phyloP scores from a whole-genome alignment of 1,139 yeast genomes.

The Sugiyamaella xylanicola region DNA sequence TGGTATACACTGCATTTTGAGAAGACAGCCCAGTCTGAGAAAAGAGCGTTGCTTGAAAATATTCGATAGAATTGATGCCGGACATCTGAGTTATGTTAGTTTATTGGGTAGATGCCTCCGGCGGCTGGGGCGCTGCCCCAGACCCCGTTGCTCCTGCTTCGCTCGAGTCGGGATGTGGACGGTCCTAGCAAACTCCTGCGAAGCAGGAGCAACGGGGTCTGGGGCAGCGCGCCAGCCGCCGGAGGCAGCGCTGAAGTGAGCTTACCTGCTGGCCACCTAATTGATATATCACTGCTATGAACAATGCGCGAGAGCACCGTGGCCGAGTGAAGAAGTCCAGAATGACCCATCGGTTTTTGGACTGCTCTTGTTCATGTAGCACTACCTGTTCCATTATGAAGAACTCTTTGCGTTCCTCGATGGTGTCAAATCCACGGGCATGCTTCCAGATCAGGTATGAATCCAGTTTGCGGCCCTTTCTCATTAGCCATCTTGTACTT shows the following conservation, averaged over 20 bases:
- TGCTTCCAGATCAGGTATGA: conserved; percentile 23
- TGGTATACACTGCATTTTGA: conserved; percentile 32
- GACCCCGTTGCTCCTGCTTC: too few species aligned
- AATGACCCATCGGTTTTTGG: conserved; percentile 17
- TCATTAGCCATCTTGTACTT: conserved; percentile 24
- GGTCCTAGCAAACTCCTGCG: too few species aligned
- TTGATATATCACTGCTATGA: conserved; percentile 22
- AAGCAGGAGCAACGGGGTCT: too few species aligned
- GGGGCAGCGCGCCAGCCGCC: too few species aligned
- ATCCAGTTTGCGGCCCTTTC: conserved; percentile 21
- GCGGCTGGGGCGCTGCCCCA: too few species aligned
- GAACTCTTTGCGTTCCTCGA: conserved; percentile 21
- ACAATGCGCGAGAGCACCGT: conserved; percentile 20
- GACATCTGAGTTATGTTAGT: conserved; percentile 17
- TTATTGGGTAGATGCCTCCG: background rate
- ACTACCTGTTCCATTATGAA: conserved; percentile 21
- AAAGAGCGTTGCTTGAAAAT: conserved; percentile 59
- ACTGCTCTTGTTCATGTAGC: conserved; percentile 20
- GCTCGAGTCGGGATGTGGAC: too few species aligned
- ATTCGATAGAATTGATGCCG: conserved; percentile 60
- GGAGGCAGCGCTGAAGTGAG: too few species aligned
- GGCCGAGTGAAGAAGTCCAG: conserved; percentile 19
- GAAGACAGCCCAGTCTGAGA: conserved; percentile 30
- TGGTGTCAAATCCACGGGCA: conserved; percentile 22
- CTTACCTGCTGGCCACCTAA: conserved; percentile 21